Base-by-base conservation (phyloP, 2,329 filamentous ascomycete genomes). In the Gnomoniopsis smithogilvyi region DNA sequence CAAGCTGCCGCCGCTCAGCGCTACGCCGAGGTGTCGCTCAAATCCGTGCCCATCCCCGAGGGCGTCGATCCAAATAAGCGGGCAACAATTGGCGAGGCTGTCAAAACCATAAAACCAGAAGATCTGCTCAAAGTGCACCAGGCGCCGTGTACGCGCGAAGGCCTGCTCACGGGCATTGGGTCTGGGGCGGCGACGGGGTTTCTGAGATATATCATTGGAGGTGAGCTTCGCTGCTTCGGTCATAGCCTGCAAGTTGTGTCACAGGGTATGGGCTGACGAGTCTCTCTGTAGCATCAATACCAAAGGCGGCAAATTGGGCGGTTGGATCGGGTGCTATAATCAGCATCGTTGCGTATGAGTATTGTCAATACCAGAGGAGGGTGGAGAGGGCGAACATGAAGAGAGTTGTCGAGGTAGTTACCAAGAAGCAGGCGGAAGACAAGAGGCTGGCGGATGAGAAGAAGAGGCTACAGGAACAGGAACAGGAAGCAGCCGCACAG, bases 331-430 rank as follows among this genome's bases (percentile, higher is more conserved):
- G 95, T 71, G 79, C 88, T 24, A 70, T 89, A 21, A 83, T 83
- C 7, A 87, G 89, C n/a, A 78, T 89, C 50, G 80, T 82, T 33
- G 88, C 88, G 53, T 95, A 92, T 74, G 91, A 97, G 74, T 92
- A 89, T 68, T 98, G 94, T 75, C 87, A 92, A 68, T 87, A 87
- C 65, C 82, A 84, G 62, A 82, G 92, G 60, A 80, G 84, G 51
- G 81, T 88, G 62, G 94, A 98, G 74, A 84, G 88, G 67, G 85
- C 87, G 62, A 89, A 91, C 63, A 94, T 99, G 87, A 89, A 90
- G 72, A 81, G 92, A 64, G 90, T 90, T 3, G 88, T 96, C 57
- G 91, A 96, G 70, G 84, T 95, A 60, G 88, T 94, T 72, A 86
- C 89, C 68, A 80, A 84, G 67, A 87, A 92, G 72, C 87, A 90